A percentile compares a stretch with the other conserved stretches of the same genome.
Evolutionary conservation across 2,329 filamentous ascomycete genomes (phyloP).

Genomic region (Colletotrichum sp.): DNA sequence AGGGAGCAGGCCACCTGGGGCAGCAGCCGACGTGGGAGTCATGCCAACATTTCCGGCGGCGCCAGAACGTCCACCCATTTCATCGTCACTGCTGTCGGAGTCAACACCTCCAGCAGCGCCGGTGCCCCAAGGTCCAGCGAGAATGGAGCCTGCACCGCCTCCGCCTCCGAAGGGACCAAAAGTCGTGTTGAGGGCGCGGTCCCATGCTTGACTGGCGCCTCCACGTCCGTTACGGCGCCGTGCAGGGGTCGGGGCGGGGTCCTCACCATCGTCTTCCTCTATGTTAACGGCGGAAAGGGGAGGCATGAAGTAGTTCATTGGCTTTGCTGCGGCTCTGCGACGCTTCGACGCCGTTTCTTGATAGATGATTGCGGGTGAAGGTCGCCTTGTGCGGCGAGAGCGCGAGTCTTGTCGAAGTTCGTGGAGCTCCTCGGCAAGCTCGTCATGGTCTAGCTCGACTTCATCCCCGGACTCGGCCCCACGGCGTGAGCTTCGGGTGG

Average conservation of each 20-base stretch:
- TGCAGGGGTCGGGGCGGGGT: conserved; percentile 70
- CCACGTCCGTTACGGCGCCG: conserved; percentile 70
- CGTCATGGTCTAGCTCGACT: conserved; percentile 64
- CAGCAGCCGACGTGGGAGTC: conserved; percentile 58
- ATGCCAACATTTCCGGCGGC: conserved; percentile 60
- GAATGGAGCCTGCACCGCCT: conserved; percentile 73
- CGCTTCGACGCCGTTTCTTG: conserved; percentile 57
- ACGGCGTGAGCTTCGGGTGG: conserved; percentile 52
- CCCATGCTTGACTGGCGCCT: conserved; percentile 66
- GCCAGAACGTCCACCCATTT: conserved; percentile 69
- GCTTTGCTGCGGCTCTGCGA: conserved; percentile 62
- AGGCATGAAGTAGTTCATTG: conserved; percentile 86
- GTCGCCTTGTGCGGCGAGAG: conserved; percentile 53
- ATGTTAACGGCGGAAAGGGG: conserved; percentile 66
- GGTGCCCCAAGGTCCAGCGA: conserved; percentile 76
- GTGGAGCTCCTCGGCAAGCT: conserved; percentile 69
- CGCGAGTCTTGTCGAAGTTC: conserved; percentile 63
- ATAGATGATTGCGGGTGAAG: conserved; percentile 63
- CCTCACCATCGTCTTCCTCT: conserved; percentile 76
- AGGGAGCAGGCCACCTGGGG: conserved; percentile 49
- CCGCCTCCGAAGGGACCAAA: conserved; percentile 88
- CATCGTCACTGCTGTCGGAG: conserved; percentile 97
- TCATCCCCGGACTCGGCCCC: conserved; percentile 59
- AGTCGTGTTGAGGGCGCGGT: conserved; percentile 85
- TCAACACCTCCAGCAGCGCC: conserved; percentile 81